Base-by-base conservation (phyloP, 352 stramenopile species). In the Pythium rhizo-oryzae region DNA sequence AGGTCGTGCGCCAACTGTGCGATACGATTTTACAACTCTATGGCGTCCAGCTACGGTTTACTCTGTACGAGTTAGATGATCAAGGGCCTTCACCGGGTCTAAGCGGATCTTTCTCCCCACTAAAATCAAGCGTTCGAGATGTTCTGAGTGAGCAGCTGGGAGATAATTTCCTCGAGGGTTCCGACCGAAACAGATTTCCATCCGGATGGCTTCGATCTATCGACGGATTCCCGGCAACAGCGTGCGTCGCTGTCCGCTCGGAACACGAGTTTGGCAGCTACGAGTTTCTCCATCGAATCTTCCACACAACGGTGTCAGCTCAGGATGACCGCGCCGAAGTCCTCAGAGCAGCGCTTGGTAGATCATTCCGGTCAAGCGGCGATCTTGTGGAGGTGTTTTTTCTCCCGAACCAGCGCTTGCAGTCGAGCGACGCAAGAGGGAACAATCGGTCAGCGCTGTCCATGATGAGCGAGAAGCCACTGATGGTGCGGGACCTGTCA, bases 401-500 rank as follows among this genome's bases (percentile, higher is more conserved):
- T 3, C 39, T 75, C 8, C 69, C 69, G 16, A 55, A 70, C 24
- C 23, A 52, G 5, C 69, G 51, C 0, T 59, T 75, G n/a, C 18
- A 25, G 6, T 37, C 15, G 9, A 52, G 47, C 4, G 21, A 30
- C 23, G 35, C 24, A 1, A 30, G 25, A 25, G 47, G 18, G 23
- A 44, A 54, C 39, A 24, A 37, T 15, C n/a, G 16, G 12, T 54
- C 43, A 12, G 49, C 43, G 24, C 23, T 55, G 8, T 49, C 47
- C 4, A 21, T 50, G 24, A 47, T 49, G 19, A 33, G 24, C n/a
- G 64, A 62, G 19, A 59, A 46, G 1, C 50, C 86, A 1, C 54
- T 89, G 16, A 74, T 78, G 58, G 52, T 83, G 16, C 52, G 19
- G 4, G 62, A 55, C 74, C 76, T 46, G 59, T 71, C 9, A 53